These are phyloP conservation scores for Helianthus tuberosus DNA, from an alignment of 129 eudicot genomes.

Conservation along the genomic window DNA sequence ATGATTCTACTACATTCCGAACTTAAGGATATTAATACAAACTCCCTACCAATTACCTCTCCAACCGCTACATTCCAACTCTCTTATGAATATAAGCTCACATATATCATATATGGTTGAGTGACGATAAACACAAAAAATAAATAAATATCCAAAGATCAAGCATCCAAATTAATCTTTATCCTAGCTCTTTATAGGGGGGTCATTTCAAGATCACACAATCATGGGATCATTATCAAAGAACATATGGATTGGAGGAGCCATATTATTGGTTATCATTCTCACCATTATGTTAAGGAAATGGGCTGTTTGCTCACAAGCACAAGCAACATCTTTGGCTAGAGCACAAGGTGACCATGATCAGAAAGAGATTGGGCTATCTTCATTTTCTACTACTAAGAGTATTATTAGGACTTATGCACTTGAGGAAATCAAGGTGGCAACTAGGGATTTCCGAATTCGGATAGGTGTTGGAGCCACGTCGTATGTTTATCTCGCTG, in stretches of 20 bases:
- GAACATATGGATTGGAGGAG: slow-evolving; percentile 50
- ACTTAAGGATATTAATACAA: slow-evolving; percentile 40
- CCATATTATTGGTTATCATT: slow-evolving; percentile 48
- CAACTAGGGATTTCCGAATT: slow-evolving; percentile 64
- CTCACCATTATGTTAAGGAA: slow-evolving; percentile 51
- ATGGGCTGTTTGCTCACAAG: slow-evolving; percentile 45
- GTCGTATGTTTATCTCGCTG: slow-evolving; percentile 75
- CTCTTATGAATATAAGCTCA: slow-evolving; percentile 25
- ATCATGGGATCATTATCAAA: slow-evolving; percentile 45
- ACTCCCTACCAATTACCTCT: slow-evolving; percentile 19
- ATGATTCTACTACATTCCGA: slow-evolving; percentile 36
- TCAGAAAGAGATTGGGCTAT: slow-evolving; percentile 11
- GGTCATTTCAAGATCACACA: slow-evolving; percentile 11
- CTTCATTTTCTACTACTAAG: slow-evolving; percentile 27
- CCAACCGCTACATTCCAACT: slow-evolving; percentile 22
- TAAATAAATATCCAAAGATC: not conserved
- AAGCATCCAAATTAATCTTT: slow-evolving; percentile 2
- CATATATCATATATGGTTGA: slow-evolving; percentile 15
- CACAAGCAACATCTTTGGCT: slow-evolving; percentile 29
- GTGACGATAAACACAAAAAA: not conserved
- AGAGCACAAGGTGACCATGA: slow-evolving; percentile 21
- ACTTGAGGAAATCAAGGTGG: slow-evolving; percentile 63
- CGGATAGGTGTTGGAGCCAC: slow-evolving; percentile 81
- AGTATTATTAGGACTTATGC: slow-evolving; percentile 64
- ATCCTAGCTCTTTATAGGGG: slow-evolving; percentile 1